Evolutionary conservation across 73 alveolate genomes (phyloP), one percentile per base, ranked within the genome.

Genomic region (Halteria grandinella): DNA sequence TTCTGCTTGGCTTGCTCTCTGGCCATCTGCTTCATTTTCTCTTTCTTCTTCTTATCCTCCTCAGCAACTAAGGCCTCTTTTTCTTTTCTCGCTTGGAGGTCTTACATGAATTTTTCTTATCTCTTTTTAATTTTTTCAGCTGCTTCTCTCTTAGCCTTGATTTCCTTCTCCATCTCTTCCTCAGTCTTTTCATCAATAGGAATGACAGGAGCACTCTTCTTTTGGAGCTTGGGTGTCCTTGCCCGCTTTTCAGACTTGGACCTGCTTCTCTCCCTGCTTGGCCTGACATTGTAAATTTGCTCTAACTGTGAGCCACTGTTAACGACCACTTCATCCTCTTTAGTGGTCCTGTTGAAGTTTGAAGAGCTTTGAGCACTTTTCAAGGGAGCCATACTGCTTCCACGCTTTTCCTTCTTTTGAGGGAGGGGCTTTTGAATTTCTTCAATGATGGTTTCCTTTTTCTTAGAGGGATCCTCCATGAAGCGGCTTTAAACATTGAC

Each of bases 131-230:
- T 62, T 75, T 53, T 75, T 31, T 63, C 85, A 40, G 83, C 70
- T 24, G 55, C 77, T 37, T 75, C 88, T 36, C 27, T 75, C 43
- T 54, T 77, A n/a, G 83, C 88, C 52, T 71, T 81, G 44, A 48
- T 29, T 45, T 58, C 63, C 41, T 54, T 40, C 69, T 43, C 58
- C 24, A 70, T 24, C 4, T 59, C 88, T 55, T 75, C 79, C 33
- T 81, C 86, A 33, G 64, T 25, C 44, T 87, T 81, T 60, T 82
- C 95, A 49, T 74, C 89, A 2, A 55, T 72, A 15, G 81, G 79
- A 53, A 49, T 57, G 17, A 69, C 85, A 21, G 47, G 43, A 31
- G 32, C 80, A 18, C 63, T 41, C 36, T 66, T 66, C 47, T 66
- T 44, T 31, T 66, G 43, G 45, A 47, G 69, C 51, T 66, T 66